Conservation (phyloP, 164 flowering plant species). For the Paratinospora sagittata region DNA sequence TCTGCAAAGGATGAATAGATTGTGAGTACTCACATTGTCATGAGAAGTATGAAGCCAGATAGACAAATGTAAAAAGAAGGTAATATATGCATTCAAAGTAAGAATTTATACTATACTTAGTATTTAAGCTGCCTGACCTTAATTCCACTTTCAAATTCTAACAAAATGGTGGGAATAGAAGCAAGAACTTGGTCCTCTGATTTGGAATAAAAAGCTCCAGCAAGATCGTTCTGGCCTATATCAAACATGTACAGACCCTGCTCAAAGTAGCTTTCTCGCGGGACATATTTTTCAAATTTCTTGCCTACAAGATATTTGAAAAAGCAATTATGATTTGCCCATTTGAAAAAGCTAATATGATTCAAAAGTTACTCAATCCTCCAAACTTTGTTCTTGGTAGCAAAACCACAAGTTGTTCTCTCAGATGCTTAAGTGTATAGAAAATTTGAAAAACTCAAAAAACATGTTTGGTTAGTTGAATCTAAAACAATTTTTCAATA, state of each 20-base stretch:
- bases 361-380: background rate
- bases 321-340: background rate
- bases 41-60: background rate
- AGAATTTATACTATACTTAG: background rate
- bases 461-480: background rate
- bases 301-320: slow-evolving; percentile 41
- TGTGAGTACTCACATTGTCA: background rate
- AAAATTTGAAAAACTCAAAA: no score
- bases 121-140: slow-evolving; percentile 35
- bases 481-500: no score
- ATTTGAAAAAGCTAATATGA: slow-evolving; percentile 3
- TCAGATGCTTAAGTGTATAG: background rate
- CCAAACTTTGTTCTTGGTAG: background rate
- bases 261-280: slow-evolving; percentile 44
- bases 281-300: slow-evolving; percentile 52
- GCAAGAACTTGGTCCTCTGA: slow-evolving; percentile 81
- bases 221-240: slow-evolving; percentile 95
- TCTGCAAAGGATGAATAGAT: slow-evolving; percentile 29
- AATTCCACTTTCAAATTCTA: slow-evolving; percentile 65
- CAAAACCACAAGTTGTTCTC: background rate
- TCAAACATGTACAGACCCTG: slow-evolving; percentile 88
- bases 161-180: slow-evolving; percentile 63
- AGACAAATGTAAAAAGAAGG: background rate
- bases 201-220: slow-evolving; percentile 81
- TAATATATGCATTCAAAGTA: background rate